Percentiles rank a stretch among this genome's conserved stretches.
Evolutionary conservation across 2,329 filamentous ascomycete genomes (phyloP).

Genomic region (Triangularia verruculosa): DNA sequence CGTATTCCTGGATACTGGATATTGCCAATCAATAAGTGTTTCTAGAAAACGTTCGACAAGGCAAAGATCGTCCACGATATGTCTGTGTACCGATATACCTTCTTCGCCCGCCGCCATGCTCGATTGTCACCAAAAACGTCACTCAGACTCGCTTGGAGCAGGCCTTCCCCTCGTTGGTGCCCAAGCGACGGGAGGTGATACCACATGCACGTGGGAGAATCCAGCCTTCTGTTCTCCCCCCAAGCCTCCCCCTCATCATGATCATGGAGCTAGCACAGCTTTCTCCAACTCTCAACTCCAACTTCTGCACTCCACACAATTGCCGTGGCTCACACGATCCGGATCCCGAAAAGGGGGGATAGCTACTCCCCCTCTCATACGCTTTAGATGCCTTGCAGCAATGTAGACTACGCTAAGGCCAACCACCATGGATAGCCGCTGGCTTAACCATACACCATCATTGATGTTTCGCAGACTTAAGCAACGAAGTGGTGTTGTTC

Average conservation of each 20-base stretch:
- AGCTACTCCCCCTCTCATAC: neutral
- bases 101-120: neutral
- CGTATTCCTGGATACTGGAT: neutral
- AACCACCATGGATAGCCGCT: neutral
- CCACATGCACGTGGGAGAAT: conserved; percentile 6
- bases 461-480: neutral
- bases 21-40: neutral
- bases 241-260: neutral
- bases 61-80: neutral
- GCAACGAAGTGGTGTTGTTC: neutral
- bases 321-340: neutral
- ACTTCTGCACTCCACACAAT: conserved; percentile 1
- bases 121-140: no score
- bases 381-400: conserved; percentile 2
- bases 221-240: neutral
- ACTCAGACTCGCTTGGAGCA: neutral
- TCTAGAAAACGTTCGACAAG: neutral
- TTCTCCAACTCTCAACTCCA: neutral
- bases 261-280: neutral
- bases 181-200: conserved; percentile 11
- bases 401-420: conserved; percentile 3
- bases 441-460: conserved; percentile 9
- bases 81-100: neutral
- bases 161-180: neutral
- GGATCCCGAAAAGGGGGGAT: neutral